Evolutionary conservation across 1,139 yeast genomes (phyloP), one percentile per base, ranked within the genome.

Genomic region (Spathaspora sp.): DNA sequence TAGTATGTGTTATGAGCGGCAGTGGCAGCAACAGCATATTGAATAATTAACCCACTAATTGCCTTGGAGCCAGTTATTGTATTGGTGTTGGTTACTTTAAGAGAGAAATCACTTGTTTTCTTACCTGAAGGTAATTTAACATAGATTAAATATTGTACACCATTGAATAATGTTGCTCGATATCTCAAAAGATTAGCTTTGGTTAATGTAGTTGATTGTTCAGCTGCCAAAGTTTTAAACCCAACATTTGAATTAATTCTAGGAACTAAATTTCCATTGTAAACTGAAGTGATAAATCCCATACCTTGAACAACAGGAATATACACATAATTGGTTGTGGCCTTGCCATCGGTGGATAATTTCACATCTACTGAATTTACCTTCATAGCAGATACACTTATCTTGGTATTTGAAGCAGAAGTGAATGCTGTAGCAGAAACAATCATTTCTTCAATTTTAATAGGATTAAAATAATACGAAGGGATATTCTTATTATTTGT

Each of bases 201-300:
- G 9, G 57, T 42, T 31, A 80, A 65, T 17, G 70, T 64, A 23
- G 61, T 53, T 1, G 79, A 72, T 16, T 68, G 52, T 55, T 72
- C 79, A 49, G 68, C 58, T 15, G 70, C 41, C 84, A 85, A 61
- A 16, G 74, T 57, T 16, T 63, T 53, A 53, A 85, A 63, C 3
- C 88, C 89, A 44, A 78, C 67, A 49, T 74, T 74, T 1, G 86
- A 71, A 53, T 72, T 74, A 45, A 86, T 60, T 25, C 64, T 59
- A 5, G 89, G 84, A 38, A 71, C 47, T 60, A 84, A 66, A 43
- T 70, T 64, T 39, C 82, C 84, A 54, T 78, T 70, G 63, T 86
- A 87, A 39, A 82, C 68, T 23, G 81, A 86, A 38, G 89, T 79
- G 9, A 80, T 78, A 53, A 84, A 77, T n/a, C 95, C 95, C 88